Percentiles rank a stretch among this genome's conserved stretches.
These are phyloP conservation scores for Colletotrichum camelliae DNA, from an alignment of 2,329 filamentous ascomycete species.

Conservation along the genomic window DNA sequence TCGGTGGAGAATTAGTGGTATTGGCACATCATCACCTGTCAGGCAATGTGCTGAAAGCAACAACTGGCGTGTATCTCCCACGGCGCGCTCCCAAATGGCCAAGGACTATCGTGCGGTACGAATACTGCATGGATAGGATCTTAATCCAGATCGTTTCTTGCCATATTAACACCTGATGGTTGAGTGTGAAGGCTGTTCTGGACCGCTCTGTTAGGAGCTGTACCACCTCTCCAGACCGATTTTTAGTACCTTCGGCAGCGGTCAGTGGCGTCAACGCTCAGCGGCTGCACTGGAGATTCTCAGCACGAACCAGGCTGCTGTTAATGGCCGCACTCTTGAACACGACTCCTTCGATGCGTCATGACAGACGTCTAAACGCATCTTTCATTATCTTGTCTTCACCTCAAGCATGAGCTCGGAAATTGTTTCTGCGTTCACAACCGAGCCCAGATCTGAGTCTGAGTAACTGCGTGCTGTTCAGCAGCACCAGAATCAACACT, in stretches of 20 bases:
- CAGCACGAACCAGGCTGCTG: background rate
- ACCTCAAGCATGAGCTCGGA: background rate
- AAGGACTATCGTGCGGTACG: background rate
- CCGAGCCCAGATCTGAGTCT: background rate
- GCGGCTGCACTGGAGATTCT: background rate
- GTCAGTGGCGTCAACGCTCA: background rate
- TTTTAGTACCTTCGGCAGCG: background rate
- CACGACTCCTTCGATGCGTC: background rate
- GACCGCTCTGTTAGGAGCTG: background rate
- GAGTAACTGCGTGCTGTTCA: background rate
- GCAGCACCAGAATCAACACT: background rate
- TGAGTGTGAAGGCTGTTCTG: background rate
- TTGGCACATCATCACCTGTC: background rate
- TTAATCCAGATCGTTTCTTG: rapidly evolving
- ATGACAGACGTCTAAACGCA: background rate
- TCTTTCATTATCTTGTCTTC: background rate
- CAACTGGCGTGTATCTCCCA: background rate
- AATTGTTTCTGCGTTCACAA: background rate
- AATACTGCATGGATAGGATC: background rate
- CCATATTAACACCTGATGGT: rapidly evolving
- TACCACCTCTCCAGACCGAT: background rate
- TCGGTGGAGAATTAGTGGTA: background rate
- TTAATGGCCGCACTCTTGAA: background rate
- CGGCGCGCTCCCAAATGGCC: background rate
- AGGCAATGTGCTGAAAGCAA: background rate